Conservation (phyloP, 768 basidiomycete species). For the Tubosaeta brunneosetosa region DNA sequence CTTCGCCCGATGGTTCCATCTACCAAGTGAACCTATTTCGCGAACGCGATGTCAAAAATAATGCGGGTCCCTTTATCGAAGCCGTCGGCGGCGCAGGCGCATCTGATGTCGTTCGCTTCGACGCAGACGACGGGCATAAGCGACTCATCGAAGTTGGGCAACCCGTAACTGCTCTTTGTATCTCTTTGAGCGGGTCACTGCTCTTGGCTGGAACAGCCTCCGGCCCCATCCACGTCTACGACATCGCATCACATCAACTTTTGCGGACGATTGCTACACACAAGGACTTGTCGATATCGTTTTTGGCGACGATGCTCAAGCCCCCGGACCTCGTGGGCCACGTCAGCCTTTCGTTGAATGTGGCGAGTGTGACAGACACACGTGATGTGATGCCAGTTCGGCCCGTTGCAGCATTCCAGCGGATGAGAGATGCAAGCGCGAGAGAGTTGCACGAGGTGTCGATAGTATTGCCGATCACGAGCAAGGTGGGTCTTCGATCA, state of each 20-base stretch:
- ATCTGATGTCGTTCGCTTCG: slow-evolving; percentile 67
- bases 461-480: slow-evolving; percentile 52
- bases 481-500: slow-evolving; percentile 32
- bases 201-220: slow-evolving; percentile 77
- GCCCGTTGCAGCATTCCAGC: slow-evolving; percentile 65
- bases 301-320: slow-evolving; percentile 73
- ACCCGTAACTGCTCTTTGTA: slow-evolving; percentile 63
- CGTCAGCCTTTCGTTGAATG: slow-evolving; percentile 48
- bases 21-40: slow-evolving; percentile 79
- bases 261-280: slow-evolving; percentile 75
- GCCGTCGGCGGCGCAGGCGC: slow-evolving; percentile 73
- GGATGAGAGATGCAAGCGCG: slow-evolving; percentile 61
- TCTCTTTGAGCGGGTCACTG: slow-evolving; percentile 73
- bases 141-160: slow-evolving; percentile 70
- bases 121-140: slow-evolving; percentile 46
- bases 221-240: slow-evolving; percentile 75
- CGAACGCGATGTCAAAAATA: slow-evolving; percentile 49
- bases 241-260: slow-evolving; percentile 86
- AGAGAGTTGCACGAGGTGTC: slow-evolving; percentile 68
- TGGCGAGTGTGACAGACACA: slow-evolving; percentile 32
- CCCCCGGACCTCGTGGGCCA: slow-evolving; percentile 87
- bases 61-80: slow-evolving; percentile 48
- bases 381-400: slow-evolving; percentile 63
- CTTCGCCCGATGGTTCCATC: slow-evolving; percentile 68
- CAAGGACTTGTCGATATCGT: slow-evolving; percentile 64